Base-by-base conservation (phyloP, 2,329 filamentous ascomycete genomes). In the Chrysosphaeria jannelii region DNA sequence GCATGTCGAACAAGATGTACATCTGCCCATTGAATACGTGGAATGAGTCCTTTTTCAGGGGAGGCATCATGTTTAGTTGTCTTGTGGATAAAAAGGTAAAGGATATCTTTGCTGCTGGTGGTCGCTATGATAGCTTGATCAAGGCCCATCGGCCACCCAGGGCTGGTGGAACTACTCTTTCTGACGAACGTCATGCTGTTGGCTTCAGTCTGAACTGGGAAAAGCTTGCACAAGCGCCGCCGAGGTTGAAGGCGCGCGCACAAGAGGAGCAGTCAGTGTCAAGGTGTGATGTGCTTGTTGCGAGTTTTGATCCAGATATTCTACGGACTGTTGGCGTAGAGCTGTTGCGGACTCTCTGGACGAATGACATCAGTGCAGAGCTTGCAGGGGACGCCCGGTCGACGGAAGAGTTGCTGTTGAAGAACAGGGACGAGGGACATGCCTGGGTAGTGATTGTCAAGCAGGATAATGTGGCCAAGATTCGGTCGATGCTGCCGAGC, bases 161-260 rank as follows among this genome's bases (percentile, higher is more conserved):
- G 31, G 57, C 64, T 20, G 52, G 61, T 19, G n/a, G n/a, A n/a
- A 55, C 52, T 13, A 28, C 25, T 10, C 57, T 57, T 27, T 50
- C 57, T 20, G 53, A 60, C 26, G 63, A 67, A 34, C 61, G 63
- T 11, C 75, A 88, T 38, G 81, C 76, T 5, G 85, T 93, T 8
- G 85, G 88, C 1, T 81, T 93, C 38, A 88, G 78, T 36, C 49
- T 93, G 19, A 72, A 72, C 13, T 88, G 79, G 64, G 79, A 91
- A 35, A 63, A 69, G 27, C 50, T 90, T 4, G 66, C 67, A 5
- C 60, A 60, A 19, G 62, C 74, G 38, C 48, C 57, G 3, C 61
- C 61, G 26, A 19, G 25, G 10, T 40, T 70, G n/a, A 79, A 72
- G 41, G 74, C 69, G 34, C 37, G 36, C 3, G 36, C 50, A 6